Base-by-base conservation (phyloP, 2,329 filamentous ascomycete genomes). In the Berkeleyomyces rouxiae region DNA sequence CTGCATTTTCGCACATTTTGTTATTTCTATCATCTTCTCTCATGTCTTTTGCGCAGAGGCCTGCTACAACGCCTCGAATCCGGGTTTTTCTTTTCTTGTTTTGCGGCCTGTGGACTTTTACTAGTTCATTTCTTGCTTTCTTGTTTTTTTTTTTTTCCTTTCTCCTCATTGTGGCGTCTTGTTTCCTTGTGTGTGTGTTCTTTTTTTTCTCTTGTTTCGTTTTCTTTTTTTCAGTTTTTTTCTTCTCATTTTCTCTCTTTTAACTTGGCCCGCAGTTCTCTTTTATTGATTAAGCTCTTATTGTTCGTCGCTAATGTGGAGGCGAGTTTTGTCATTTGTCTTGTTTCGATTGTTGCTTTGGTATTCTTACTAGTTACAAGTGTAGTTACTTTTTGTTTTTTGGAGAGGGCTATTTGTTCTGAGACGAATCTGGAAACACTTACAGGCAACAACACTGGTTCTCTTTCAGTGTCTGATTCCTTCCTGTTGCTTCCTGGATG, bases 121-220 rank as follows among this genome's bases (percentile, higher is more conserved):
- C 64, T 65, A 66, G 64, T 67, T 63, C 64, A 64, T 66, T 64
- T 64, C 62, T 66, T 60, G 58, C 60, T 68, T 58, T 68, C 65
- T 65, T 65, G 1, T 65, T 66, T 66, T 66, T 61, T 57, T 37
- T 9, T 4, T 51, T 40, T 9, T 39, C 7, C 2, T 31, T 51
- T 13, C 33, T 58, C 43, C 59, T 53, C 44, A 53, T 36, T 44
- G 46, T 36, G 37, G 58, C 61, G 55, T 44, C 47, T 43, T 59
- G 33, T n/a, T 43, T 44, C 58, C 31, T 60, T 31, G 31, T 47
- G 7, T 70, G 69, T 70, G 70, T 70, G n/a, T n/a, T n/a, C n/a
- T 70, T 58, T 7, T 63, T 44, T 46, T 63, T 64, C 61, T 58
- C 31, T 44, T 59, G 31, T 58, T 59, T 36, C 43, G 43, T 44